Base-by-base conservation (phyloP, 164 flowering plant genomes). In the Santalum album region DNA sequence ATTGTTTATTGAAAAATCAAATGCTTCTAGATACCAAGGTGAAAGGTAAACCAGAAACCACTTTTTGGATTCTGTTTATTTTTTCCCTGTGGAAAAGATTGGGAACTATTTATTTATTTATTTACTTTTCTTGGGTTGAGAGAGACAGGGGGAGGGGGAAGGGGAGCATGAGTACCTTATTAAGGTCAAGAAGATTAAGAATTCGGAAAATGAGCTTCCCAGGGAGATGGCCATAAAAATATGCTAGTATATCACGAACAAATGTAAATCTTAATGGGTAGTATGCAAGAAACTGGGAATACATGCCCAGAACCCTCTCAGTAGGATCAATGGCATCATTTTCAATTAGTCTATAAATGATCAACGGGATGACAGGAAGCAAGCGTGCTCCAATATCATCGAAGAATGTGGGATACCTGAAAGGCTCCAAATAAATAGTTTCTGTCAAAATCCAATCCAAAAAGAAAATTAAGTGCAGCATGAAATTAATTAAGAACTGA, bases 211-310 rank as follows among this genome's bases (percentile, higher is more conserved):
- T 79, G n/a, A 92, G 83, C 77, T 92, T 89, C 72, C 77, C 83
- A 29, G 97, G 90, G 65, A 92, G 90, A 75, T 85, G 86, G 25
- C 95, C 96, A 70, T 89, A 89, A 69, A 92, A 92, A 61, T 92
- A 92, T 56, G 99, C 89, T 63, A 92, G 89, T 53, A 85, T 85
- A 52, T 92, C 99, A 56, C 99, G 96, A 47, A 92, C 99, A 76
- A 92, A 87, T 46, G 95, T 75, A 68, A 92, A 92, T 59, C 88
- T 74, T 32, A 89, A 55, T 23, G 97, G 99, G 66, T 92, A 81
- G 68, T 79, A 85, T 32, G 83, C 84, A 51, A 92, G 81, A 53
- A 92, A 74, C 36, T 71, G 38, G 44, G 83, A 66, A 68, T 85
- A 92, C 54, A 77, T 23, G 23, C 74, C 80, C 58, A 92, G 70